Conservation (phyloP, 2,329 filamentous ascomycete genomes). For the Exophiala calicioides region DNA sequence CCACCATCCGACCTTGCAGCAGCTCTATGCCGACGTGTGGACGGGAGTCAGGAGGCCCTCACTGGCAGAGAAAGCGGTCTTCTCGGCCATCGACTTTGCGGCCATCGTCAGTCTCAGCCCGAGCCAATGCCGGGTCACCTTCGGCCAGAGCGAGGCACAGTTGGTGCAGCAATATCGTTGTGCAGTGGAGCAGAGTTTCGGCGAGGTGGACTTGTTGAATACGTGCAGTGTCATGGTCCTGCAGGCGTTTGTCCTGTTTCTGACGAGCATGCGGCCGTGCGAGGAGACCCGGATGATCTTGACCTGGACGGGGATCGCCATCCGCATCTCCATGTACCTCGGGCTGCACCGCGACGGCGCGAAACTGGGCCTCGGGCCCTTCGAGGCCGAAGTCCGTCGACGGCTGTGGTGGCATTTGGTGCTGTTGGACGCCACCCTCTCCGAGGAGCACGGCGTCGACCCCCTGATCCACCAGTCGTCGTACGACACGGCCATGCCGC, state of each 20-base stretch:
- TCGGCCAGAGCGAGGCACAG: too few species aligned
- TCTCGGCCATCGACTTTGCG: too few species aligned
- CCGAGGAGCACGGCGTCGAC: constrained; percentile 2
- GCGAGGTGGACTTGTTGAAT: constrained; percentile 3
- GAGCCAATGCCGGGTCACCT: too few species aligned
- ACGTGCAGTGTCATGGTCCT: constrained; percentile 51
- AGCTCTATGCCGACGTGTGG: neutral
- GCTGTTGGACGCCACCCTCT: too few species aligned
- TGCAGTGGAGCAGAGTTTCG: neutral
- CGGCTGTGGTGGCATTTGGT: constrained; percentile 39
- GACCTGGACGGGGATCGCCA: constrained; percentile 37
- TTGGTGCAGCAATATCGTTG: neutral
- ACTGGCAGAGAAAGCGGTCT: too few species aligned
- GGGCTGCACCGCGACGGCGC: constrained; percentile 45
- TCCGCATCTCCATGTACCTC: constrained; percentile 40
- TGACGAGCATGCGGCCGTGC: constrained; percentile 34
- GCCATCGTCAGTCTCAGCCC: too few species aligned
- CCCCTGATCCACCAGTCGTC: constrained; percentile 4
- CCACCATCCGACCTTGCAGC: neutral
- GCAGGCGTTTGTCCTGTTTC: constrained; percentile 62
- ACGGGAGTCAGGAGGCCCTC: too few species aligned
- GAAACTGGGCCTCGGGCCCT: constrained; percentile 51
- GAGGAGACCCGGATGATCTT: neutral
- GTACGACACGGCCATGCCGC: constrained; percentile 47
- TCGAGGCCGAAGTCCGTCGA: constrained; percentile 42